Conservation (phyloP, 2,329 filamentous ascomycete species). For the Diaporthe longicolla region DNA sequence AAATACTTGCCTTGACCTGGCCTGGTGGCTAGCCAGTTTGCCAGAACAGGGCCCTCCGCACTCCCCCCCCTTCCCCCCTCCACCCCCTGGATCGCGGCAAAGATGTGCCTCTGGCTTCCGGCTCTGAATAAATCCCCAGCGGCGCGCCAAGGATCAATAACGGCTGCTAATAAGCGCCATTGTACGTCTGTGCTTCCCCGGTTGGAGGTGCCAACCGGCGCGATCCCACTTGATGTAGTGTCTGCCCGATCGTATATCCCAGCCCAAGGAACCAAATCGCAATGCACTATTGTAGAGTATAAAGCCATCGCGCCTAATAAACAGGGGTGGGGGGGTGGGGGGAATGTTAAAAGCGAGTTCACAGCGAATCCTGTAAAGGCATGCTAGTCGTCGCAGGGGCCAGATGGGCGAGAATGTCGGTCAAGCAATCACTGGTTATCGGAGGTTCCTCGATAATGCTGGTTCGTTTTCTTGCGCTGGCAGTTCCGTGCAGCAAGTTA, state of each 20-base stretch:
- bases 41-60: neutral
- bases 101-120: neutral
- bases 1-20: neutral
- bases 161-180: slow-evolving; percentile 30
- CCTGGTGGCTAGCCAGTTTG: neutral
- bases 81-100: neutral
- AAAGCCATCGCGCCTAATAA: neutral
- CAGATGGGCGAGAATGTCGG: slow-evolving; percentile 21
- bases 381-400: slow-evolving; percentile 2
- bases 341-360: neutral
- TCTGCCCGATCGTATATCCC: slow-evolving; percentile 15
- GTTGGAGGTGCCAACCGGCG: slow-evolving; percentile 20
- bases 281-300: neutral
- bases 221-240: slow-evolving; percentile 15
- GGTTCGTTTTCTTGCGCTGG: slow-evolving; percentile 18
- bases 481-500: slow-evolving; percentile 11
- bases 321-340: neutral
- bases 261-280: slow-evolving; percentile 9
- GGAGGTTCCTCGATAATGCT: slow-evolving; percentile 17
- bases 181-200: slow-evolving; percentile 21
- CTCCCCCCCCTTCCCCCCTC: neutral
- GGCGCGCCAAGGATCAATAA: slow-evolving; percentile 20
- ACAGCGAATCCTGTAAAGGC: neutral
- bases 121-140: slow-evolving; percentile 1
- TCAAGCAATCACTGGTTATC: neutral